Percentiles rank a stretch among this genome's conserved stretches.
These are phyloP conservation scores for Nicotiana knightiana DNA, from an alignment of 257 asterid genomes.

Conservation along the genomic window DNA sequence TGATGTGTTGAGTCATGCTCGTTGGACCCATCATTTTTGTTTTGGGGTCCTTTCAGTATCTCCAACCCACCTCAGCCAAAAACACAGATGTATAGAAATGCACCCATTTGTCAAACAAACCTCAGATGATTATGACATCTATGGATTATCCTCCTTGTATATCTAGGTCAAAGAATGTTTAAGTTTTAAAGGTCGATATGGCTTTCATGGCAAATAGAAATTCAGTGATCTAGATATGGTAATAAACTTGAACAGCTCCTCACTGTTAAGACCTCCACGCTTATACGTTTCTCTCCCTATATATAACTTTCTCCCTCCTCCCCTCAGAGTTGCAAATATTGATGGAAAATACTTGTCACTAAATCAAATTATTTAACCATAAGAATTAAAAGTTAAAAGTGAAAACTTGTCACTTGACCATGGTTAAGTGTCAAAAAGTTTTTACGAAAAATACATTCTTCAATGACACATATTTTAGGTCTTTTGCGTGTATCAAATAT, in stretches of 20 bases:
- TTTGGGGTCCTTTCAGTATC: neutral
- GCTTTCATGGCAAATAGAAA: neutral
- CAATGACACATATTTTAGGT: neutral
- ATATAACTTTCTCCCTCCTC: neutral
- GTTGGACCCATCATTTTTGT: slow-evolving; percentile 3
- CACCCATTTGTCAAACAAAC: neutral
- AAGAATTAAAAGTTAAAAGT: neutral
- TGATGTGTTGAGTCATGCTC: neutral
- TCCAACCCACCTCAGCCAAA: neutral
- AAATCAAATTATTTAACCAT: neutral
- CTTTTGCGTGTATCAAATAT: neutral
- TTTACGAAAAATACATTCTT: neutral
- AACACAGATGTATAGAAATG: slow-evolving; percentile 14
- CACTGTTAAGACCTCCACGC: neutral
- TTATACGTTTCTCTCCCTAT: neutral
- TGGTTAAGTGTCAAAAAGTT: neutral
- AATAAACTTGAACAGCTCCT: neutral
- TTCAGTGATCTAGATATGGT: neutral
- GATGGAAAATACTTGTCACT: neutral
- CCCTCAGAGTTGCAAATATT: neutral
- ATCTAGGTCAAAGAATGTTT: neutral
- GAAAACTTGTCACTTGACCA: neutral
- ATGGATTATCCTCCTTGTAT: neutral
- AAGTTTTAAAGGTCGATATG: neutral
- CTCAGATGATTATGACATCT: neutral